Percentiles rank a stretch among this genome's conserved stretches.
phyloP scores from a whole-genome alignment of 495 filamentous ascomycete genomes.

The Annulohypoxylon maeteangense region DNA sequence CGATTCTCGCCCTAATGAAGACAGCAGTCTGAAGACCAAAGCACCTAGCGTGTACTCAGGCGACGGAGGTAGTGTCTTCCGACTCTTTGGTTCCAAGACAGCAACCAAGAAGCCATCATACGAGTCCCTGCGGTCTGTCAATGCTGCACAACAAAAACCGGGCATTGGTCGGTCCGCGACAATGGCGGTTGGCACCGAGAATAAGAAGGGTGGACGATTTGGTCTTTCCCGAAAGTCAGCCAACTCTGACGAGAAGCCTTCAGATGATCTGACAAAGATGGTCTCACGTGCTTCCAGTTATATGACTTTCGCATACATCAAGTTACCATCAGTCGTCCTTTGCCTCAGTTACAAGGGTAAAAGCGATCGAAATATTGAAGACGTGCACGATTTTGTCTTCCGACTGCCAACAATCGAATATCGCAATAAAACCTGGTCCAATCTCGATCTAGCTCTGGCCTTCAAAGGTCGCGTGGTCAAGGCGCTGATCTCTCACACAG shows the following conservation, averaged over 20 bases:
- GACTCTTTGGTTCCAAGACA: constrained; percentile 62
- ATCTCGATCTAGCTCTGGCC: constrained; percentile 89
- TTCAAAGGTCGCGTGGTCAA: constrained; percentile 94
- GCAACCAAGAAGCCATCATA: constrained; percentile 70
- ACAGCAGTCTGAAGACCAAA: constrained; percentile 58
- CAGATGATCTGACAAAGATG: constrained; percentile 98
- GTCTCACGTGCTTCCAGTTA: constrained; percentile 94
- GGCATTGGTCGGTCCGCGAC: constrained; percentile 64
- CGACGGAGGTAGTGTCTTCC: constrained; percentile 62
- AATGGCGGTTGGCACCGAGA: constrained; percentile 55
- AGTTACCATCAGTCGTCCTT: constrained; percentile 91
- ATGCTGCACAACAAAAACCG: constrained; percentile 53
- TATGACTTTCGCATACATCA: constrained; percentile 96
- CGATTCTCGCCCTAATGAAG: constrained; percentile 55
- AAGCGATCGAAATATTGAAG: constrained; percentile 92
- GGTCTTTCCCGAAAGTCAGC: constrained; percentile 51
- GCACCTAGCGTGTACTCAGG: constrained; percentile 60
- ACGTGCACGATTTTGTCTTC: constrained; percentile 98
- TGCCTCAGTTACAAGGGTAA: constrained; percentile 97
- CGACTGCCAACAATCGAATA: constrained; percentile 94
- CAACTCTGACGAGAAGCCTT: constrained; percentile 60
- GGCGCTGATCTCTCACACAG: constrained; percentile 93
- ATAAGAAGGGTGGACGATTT: constrained; percentile 63
- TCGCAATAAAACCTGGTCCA: constrained; percentile 98
- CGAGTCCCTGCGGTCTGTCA: constrained; percentile 69